Conservation (phyloP, 2,329 filamentous ascomycete species). For the Exophiala oligosperma region DNA sequence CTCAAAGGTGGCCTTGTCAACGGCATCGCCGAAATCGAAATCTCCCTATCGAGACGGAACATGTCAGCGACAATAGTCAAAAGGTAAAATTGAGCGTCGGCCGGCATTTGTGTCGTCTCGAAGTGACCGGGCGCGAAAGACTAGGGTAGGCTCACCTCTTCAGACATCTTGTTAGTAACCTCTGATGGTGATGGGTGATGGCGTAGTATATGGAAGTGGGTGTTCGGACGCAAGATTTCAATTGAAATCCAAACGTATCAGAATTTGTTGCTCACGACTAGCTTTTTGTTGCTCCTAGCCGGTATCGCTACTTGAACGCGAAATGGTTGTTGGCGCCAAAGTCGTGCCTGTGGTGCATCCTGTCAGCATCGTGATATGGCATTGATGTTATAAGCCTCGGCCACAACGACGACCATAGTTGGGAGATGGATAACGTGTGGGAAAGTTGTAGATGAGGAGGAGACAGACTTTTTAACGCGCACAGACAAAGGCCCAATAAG, state of each 20-base stretch:
- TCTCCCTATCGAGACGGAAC: slow-evolving; percentile 10
- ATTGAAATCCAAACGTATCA: no score
- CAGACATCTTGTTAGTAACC: slow-evolving; percentile 10
- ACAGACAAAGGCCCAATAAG: neutral
- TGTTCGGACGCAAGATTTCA: neutral
- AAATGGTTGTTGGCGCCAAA: neutral
- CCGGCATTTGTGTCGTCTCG: no score
- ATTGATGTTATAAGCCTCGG: no score
- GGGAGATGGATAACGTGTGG: neutral
- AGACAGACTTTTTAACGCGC: neutral
- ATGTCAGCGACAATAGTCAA: neutral
- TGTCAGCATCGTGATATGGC: slow-evolving; percentile 9
- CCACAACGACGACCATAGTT: no score
- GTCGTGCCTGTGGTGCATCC: slow-evolving; percentile 5
- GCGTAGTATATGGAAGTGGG: no score
- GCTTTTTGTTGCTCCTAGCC: no score
- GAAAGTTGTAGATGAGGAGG: neutral
- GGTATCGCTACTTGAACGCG: no score
- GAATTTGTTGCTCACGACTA: no score
- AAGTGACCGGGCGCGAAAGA: no score
- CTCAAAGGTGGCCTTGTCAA: slow-evolving; percentile 80
- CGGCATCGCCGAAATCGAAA: slow-evolving; percentile 68
- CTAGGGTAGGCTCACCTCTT: slow-evolving; percentile 18
- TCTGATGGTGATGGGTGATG: neutral
- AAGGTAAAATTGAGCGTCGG: no score